Base-by-base conservation (phyloP, 768 basidiomycete species). In the Cantharellus cinnabarinus region DNA sequence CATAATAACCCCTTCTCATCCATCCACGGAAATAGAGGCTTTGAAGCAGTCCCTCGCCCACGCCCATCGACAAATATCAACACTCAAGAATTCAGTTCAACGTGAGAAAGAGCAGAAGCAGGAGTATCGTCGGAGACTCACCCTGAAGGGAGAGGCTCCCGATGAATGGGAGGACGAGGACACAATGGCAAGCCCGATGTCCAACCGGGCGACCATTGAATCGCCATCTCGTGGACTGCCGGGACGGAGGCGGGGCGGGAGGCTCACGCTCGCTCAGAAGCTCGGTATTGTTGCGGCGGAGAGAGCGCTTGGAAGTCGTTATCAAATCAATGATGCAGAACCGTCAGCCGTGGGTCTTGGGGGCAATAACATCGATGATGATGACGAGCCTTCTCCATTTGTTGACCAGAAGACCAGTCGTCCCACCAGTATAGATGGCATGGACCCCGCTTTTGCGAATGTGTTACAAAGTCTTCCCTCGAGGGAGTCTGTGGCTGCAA, bases 381-480 rank as follows among this genome's bases (percentile, higher is more conserved):
- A 60, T 41, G 59, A 62, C 5, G 64, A 63, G 56, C 50, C 60
- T 5, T 64, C 63, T 34, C 63, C 62, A 2, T 53, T 60, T 41
- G 34, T 58, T 56, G 59, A 41, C 15, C 44, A 15, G 53, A 20
- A 14, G 15, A 38, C 35, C n/a, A 62, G 62, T 41, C 59, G 61
- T 7, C 75, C 81, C 41, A 78, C 78, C 3, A 85, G 82, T 64
- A 77, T 87, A 3, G 86, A 89, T 59, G 87, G 86, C 50, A 86
- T 91, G 83, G 89, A 90, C 62, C 89, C 89, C 5, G 76, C 72
- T 0, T 91, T 87, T 65, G 86, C 87, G 58, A 85, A 85, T 61
- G 75, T 88, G 10, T 78, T 89, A 51, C 78, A 44, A 34, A 15
- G 38, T 34, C 42, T 53, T 29, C 34, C 41, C 15, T 40, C 38